Percentiles rank a stretch among this genome's conserved stretches.
Conservation (phyloP, 495 filamentous ascomycete genomes). For the Aspergillus cavernicola region DNA sequence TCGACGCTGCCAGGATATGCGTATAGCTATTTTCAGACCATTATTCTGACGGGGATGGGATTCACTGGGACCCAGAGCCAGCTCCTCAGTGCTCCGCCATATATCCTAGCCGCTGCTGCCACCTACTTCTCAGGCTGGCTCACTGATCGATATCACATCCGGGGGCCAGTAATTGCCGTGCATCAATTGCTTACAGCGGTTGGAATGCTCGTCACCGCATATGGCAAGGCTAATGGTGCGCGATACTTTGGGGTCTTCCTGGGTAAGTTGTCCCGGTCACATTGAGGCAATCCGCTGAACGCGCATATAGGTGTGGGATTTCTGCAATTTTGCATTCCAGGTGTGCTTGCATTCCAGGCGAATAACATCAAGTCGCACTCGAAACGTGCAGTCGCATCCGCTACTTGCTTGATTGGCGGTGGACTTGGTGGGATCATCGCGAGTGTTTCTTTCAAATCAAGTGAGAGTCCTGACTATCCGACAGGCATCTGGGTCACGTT, state of each 20-base stretch:
- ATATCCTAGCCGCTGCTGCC: slow-evolving; percentile 8
- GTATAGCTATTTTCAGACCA: slow-evolving; percentile 17
- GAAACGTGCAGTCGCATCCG: slow-evolving; percentile 13
- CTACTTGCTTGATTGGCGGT: slow-evolving; percentile 15
- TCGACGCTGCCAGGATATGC: slow-evolving; percentile 18
- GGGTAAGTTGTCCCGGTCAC: not conserved
- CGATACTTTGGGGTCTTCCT: slow-evolving; percentile 15
- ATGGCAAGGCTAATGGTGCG: slow-evolving; percentile 4
- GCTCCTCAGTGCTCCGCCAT: slow-evolving; percentile 14
- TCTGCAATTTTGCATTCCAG: slow-evolving; percentile 15
- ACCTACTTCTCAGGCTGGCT: slow-evolving; percentile 15
- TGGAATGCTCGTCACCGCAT: slow-evolving; percentile 16
- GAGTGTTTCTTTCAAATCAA: slow-evolving; percentile 16
- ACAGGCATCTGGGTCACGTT: slow-evolving; percentile 19
- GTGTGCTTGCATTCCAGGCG: slow-evolving; percentile 12
- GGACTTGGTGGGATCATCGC: slow-evolving; percentile 16
- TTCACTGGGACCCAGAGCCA: slow-evolving; percentile 7
- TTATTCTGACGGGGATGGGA: slow-evolving; percentile 14
- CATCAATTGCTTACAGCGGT: slow-evolving; percentile 15
- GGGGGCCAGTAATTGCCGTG: slow-evolving; percentile 14
- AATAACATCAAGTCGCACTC: slow-evolving; percentile 17
- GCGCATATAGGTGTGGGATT: slow-evolving; percentile 6
- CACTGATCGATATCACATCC: slow-evolving; percentile 12
- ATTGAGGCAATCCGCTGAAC: too few species aligned
- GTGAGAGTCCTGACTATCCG: slow-evolving; percentile 13